Percentiles rank a stretch among this genome's conserved stretches.
These are phyloP conservation scores for Curvularia sp. DNA, from an alignment of 2,329 filamentous ascomycete genomes.

Conservation along the genomic window DNA sequence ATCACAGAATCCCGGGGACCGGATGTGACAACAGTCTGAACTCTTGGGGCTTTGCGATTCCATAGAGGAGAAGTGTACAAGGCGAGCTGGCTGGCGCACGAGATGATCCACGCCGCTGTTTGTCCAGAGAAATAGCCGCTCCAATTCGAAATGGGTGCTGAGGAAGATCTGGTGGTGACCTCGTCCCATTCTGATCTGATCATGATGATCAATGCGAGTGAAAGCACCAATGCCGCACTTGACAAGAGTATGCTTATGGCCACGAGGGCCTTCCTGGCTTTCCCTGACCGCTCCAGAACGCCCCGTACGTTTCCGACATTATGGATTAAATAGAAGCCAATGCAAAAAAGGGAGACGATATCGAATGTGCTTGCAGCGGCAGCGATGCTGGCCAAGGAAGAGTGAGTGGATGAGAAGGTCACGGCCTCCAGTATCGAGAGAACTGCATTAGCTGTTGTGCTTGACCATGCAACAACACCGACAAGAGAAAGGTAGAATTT, in stretches of 20 bases:
- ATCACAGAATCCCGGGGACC: slow-evolving; percentile 47
- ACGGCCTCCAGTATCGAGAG: slow-evolving; percentile 47
- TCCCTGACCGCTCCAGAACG: slow-evolving; percentile 28
- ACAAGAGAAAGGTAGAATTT: slow-evolving; percentile 43
- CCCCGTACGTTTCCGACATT: slow-evolving; percentile 39
- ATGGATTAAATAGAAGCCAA: slow-evolving; percentile 41
- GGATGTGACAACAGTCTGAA: slow-evolving; percentile 30
- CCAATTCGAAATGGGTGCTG: slow-evolving; percentile 31
- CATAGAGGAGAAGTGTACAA: slow-evolving; percentile 42
- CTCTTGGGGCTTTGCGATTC: slow-evolving; percentile 28
- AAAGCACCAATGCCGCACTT: slow-evolving; percentile 33
- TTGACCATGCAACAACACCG: slow-evolving; percentile 43
- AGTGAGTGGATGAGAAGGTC: slow-evolving; percentile 37
- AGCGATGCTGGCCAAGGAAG: slow-evolving; percentile 37
- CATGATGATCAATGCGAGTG: slow-evolving; percentile 37
- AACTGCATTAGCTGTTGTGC: slow-evolving; percentile 46
- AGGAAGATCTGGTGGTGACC: slow-evolving; percentile 21
- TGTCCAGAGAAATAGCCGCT: slow-evolving; percentile 43
- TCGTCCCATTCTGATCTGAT: slow-evolving; percentile 35
- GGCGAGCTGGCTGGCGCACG: slow-evolving; percentile 39
- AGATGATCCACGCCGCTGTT: slow-evolving; percentile 45
- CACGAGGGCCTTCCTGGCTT: slow-evolving; percentile 28
- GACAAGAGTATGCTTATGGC: slow-evolving; percentile 34
- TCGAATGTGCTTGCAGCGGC: slow-evolving; percentile 44
- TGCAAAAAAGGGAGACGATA: slow-evolving; percentile 37